Evolutionary conservation across 73 alveolate species (phyloP), one percentile per base, ranked within the genome.

Genomic region (Stentor roeselii): DNA sequence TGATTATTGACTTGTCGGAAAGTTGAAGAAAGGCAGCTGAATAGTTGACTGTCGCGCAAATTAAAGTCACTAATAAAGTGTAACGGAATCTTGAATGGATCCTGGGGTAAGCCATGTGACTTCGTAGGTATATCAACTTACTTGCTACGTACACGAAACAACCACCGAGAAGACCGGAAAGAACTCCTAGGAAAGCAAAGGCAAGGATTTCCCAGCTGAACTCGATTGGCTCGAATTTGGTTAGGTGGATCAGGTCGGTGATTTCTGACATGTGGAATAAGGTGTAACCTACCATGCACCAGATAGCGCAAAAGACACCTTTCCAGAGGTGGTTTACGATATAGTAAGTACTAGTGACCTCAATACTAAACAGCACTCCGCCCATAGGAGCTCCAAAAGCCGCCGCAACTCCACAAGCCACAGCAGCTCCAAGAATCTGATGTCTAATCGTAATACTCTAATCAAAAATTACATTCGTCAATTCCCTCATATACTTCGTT

Each of bases 321-420:
- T 92, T 92, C 97, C 98, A 92, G 36, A 95, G 90, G 87, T 90
- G 90, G 76, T 89, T 88, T 77, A 94, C 98, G 91, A 90, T 86
- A 87, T 92, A 95, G 88, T 90, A 92, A 42, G 98, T 90, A 21
- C 98, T 89, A 27, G 98, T 95, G 60, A 94, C 93, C 89, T 97
- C 99, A 59, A 95, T 94, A 82, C 98, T 89, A 85, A 97, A 97
- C 58, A 97, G 90, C 41, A 97, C 98, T 2, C 98, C 99, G 0
- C 99, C 99, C 58, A 97, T 89, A 35, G 99, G 99, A 36, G 98
- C 96, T 3, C 98, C 99, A 78, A 97, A 94, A 40, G 99, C 97
- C 42, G 93, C 96, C 37, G 98, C 88, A 32, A 95, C 94, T 31
- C 99, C 97, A 4, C 93, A 94, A 0, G 98, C 96, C 60, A 95